Evolutionary conservation across 371 early-diverging fungal genomes (phyloP).

Genomic region (Rozella allomycis): DNA sequence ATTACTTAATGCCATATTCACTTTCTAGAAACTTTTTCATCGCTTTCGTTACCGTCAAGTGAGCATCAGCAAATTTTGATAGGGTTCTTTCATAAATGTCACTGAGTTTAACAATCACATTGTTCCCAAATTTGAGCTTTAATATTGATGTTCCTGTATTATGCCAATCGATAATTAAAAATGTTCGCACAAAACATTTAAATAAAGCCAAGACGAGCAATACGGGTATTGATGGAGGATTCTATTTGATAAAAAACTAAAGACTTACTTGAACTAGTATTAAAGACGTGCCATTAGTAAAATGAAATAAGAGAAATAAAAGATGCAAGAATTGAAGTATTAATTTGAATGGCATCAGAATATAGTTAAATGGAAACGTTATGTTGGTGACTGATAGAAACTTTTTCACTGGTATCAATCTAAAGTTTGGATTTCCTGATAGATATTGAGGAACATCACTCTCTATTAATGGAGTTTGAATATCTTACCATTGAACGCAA

Average conservation of each 20-base stretch:
- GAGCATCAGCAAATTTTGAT: constrained; percentile 48
- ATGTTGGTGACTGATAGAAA: constrained; percentile 11
- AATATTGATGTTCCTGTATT: constrained; percentile 82
- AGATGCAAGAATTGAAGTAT: background rate
- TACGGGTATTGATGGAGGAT: constrained; percentile 86
- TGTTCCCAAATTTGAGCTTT: constrained; percentile 40
- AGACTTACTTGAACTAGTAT: background rate
- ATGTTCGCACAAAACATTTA: constrained; percentile 31
- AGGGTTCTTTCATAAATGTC: constrained; percentile 46
- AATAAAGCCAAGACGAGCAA: constrained; percentile 46
- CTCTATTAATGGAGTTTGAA: background rate
- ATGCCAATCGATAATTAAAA: constrained; percentile 88
- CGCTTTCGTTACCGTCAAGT: constrained; percentile 64
- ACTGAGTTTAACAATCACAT: constrained; percentile 29
- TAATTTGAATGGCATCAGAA: constrained; percentile 40
- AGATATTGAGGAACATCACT: constrained; percentile 2
- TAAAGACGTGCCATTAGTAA: too few species aligned
- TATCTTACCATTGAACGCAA: constrained; percentile 49
- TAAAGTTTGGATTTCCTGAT: background rate
- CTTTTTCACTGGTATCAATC: constrained; percentile 14
- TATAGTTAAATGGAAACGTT: constrained; percentile 5
- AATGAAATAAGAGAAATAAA: too few species aligned
- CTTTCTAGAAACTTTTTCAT: constrained; percentile 45
- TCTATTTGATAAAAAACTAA: constrained; percentile 30
- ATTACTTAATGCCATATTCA: constrained; percentile 32